Percentiles rank a stretch among this genome's conserved stretches.
Conservation (phyloP, 495 filamentous ascomycete species). For the Xylaria acuta region DNA sequence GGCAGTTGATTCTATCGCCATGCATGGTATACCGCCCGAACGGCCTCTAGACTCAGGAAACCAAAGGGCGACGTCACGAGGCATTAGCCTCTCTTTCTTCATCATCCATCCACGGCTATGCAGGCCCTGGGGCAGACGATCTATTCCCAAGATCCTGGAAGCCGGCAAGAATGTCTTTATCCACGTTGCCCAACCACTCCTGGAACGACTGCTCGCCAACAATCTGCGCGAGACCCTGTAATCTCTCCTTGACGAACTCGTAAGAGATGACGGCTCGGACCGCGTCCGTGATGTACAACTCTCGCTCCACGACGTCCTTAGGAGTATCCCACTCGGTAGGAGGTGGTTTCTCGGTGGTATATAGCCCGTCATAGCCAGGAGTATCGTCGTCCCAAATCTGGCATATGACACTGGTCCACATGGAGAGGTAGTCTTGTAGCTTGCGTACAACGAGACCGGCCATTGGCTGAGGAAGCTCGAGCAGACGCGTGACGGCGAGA, state of each 20-base stretch:
- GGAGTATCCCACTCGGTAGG: slow-evolving; percentile 72
- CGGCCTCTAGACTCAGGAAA: neutral
- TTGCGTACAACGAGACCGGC: slow-evolving; percentile 52
- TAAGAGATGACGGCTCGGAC: slow-evolving; percentile 74
- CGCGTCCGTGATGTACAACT: slow-evolving; percentile 67
- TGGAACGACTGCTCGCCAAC: slow-evolving; percentile 79
- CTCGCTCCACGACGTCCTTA: slow-evolving; percentile 54
- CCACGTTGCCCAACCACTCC: slow-evolving; percentile 86
- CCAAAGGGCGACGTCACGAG: neutral
- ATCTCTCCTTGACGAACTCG: slow-evolving; percentile 69
- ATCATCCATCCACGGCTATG: neutral
- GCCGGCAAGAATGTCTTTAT: slow-evolving; percentile 73
- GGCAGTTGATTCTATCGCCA: neutral
- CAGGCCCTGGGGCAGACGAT: neutral
- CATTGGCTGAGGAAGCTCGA: slow-evolving; percentile 65
- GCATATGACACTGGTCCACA: slow-evolving; percentile 58
- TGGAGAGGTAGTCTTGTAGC: slow-evolving; percentile 59
- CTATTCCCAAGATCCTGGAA: slow-evolving; percentile 54
- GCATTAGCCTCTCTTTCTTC: neutral
- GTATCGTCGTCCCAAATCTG: slow-evolving; percentile 45
- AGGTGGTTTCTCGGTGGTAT: slow-evolving; percentile 74
- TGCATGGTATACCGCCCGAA: neutral
- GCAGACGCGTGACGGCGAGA: slow-evolving; percentile 80
- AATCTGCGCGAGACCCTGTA: slow-evolving; percentile 69
- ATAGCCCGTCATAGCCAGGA: slow-evolving; percentile 48